Evolutionary conservation across 805 yeast genomes (phyloP).

Genomic region (Sungouiella blattae): DNA sequence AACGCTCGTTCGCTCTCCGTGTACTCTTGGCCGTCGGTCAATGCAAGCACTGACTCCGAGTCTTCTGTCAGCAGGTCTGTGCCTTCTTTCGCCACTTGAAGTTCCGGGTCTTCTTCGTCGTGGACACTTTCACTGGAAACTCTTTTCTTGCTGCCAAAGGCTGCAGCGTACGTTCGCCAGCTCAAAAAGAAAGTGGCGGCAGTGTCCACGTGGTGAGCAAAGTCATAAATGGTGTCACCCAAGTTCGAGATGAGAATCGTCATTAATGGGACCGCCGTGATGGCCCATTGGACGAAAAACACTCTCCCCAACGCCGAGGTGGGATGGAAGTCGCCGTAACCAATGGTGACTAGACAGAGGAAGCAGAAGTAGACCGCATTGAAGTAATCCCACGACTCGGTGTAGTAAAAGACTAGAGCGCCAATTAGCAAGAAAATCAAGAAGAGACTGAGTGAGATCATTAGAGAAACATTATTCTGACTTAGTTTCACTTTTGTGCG

Average conservation of each 20-base stretch:
- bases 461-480: slow-evolving; percentile 39
- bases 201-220: slow-evolving; percentile 16
- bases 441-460: slow-evolving; percentile 42
- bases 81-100: background rate
- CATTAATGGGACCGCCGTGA: slow-evolving; percentile 84
- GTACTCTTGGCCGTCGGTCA: background rate
- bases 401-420: slow-evolving; percentile 54
- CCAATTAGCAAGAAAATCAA: slow-evolving; percentile 70
- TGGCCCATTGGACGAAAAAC: slow-evolving; percentile 76
- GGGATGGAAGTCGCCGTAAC: slow-evolving; percentile 79
- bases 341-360: slow-evolving; percentile 73
- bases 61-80: background rate
- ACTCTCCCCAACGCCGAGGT: slow-evolving; percentile 59
- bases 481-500: slow-evolving; percentile 36
- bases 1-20: background rate
- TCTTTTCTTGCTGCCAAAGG: background rate
- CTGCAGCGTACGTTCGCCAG: slow-evolving; percentile 5
- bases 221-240: slow-evolving; percentile 55
- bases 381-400: slow-evolving; percentile 73
- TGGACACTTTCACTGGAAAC: background rate
- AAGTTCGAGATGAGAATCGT: slow-evolving; percentile 70
- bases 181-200: slow-evolving; percentile 5
- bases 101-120: background rate
- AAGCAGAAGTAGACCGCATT: slow-evolving; percentile 72
- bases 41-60: background rate